Evolutionary conservation across 2,329 filamentous ascomycete species (phyloP), one percentile per base, ranked within the genome.

Genomic region (Microdochium nivale): DNA sequence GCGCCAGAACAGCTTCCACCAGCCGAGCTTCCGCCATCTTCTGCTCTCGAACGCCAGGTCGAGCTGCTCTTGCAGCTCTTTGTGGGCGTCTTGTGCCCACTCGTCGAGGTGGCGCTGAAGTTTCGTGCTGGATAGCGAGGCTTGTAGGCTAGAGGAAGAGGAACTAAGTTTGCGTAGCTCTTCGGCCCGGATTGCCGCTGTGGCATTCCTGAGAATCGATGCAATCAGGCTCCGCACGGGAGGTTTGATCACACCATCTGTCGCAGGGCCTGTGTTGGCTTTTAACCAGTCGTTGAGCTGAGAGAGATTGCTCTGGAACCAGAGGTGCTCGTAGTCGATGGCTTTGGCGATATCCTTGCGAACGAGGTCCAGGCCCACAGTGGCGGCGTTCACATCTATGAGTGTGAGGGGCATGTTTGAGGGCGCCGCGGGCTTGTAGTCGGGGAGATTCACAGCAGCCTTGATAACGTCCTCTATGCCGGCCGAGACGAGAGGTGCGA

Each of bases 1-100:
- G 21, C 90, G 83, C 90, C 90, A 96, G 64, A 96, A 90, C 0
- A 97, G 78, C 66, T 95, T 95, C 87, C 90, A 96, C 91, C 92
- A 97, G 16, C 84, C 79, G 3, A 96, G 74, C 56, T 87, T 86
- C 25, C 82, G 80, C 92, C 92, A 96, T 37, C 83, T 77, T 19
- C 73, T 77, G n/a, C 87, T 83, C 0, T 79, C 74, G 59, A 96
- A 92, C 0, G 89, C 90, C 46, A 81, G 71, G 57, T 92, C 86
- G 2, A 96, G 80, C 59, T 90, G 80, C 49, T 86, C 79, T 55
- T 90, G 88, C 8, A 97, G 77, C 67, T 97, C 92, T 1, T 83
- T 78, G 64, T 97, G 92, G 0, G 88, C 89, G 23, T 75, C 74
- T 60, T 92, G 84, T 0, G 90, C 84, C 90, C 91, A 96, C 3